Conservation (phyloP, 108 stramenopile species). For the Parietichytrium sp. region DNA sequence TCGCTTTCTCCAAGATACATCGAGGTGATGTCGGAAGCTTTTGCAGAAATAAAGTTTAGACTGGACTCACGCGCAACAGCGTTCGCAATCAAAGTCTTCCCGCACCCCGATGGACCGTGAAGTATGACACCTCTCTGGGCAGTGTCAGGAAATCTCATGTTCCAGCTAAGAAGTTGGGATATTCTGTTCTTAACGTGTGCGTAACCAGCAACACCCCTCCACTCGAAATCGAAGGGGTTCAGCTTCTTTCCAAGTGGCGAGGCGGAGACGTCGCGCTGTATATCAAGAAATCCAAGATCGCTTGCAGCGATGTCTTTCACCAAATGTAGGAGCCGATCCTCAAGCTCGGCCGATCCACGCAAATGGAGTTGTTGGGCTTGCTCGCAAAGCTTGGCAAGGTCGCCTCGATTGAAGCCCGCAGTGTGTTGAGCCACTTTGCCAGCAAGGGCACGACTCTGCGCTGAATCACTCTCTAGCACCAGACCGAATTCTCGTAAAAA, state of each 20-base stretch:
- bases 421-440: not conserved
- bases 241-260: not conserved
- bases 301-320: too few relatives aligned
- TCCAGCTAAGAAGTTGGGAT: not conserved
- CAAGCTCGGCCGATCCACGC: too few relatives aligned
- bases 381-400: not conserved
- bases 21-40: slow-evolving; percentile 95
- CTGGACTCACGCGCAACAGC: slow-evolving; percentile 98
- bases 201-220: not conserved
- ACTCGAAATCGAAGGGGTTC: not conserved
- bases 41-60: slow-evolving; percentile 98
- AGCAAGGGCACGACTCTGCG: not conserved
- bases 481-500: not conserved
- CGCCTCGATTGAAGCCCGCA: not conserved
- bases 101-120: slow-evolving; percentile 98
- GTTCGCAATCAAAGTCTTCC: slow-evolving; percentile 97
- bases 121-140: slow-evolving; percentile 91
- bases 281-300: too few relatives aligned
- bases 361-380: not conserved
- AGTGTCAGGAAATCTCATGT: slow-evolving; percentile 79
- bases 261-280: not conserved
- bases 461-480: not conserved
- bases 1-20: slow-evolving; percentile 99
- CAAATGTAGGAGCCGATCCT: too few relatives aligned
- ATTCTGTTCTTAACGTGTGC: not conserved